A percentile compares a stretch with the other conserved stretches of the same genome.
Conservation (phyloP, 1,284 basidiomycete species). For the Rhodotorula sp. region DNA sequence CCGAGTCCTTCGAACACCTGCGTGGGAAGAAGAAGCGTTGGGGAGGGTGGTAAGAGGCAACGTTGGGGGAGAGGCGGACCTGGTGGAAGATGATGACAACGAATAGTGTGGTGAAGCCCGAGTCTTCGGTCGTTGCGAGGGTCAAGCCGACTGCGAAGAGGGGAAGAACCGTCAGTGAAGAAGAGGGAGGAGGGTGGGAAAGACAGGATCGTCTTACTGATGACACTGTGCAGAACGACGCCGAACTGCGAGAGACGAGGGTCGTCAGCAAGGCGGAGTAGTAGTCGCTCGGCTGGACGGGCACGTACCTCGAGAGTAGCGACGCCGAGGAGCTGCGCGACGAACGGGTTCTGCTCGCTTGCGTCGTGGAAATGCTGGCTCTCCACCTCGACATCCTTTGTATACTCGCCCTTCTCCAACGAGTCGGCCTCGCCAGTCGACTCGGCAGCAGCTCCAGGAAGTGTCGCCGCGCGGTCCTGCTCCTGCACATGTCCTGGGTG, state of each 20-base stretch:
- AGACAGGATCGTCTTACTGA: slow-evolving; percentile 63
- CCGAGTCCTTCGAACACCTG: slow-evolving; percentile 80
- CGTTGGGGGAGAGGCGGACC: slow-evolving; percentile 35
- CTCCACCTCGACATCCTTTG: background rate
- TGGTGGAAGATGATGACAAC: slow-evolving; percentile 66
- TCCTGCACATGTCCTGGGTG: slow-evolving; percentile 23
- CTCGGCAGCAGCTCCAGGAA: too few relatives aligned
- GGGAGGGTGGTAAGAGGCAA: background rate
- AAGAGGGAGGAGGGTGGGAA: too few relatives aligned
- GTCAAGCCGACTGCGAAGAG: slow-evolving; percentile 57
- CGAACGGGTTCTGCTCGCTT: slow-evolving; percentile 45
- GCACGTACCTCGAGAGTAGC: slow-evolving; percentile 61
- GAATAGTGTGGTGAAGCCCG: slow-evolving; percentile 79
- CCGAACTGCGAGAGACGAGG: slow-evolving; percentile 61
- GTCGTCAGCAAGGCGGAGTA: too few relatives aligned
- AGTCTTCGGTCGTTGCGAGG: slow-evolving; percentile 68
- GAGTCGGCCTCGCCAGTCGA: background rate
- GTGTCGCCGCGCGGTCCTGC: slow-evolving; percentile 7
- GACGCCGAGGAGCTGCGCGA: slow-evolving; percentile 65
- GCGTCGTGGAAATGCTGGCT: slow-evolving; percentile 49
- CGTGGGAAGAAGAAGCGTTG: slow-evolving; percentile 43
- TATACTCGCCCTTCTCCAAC: slow-evolving; percentile 14
- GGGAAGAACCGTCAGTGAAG: background rate
- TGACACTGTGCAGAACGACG: slow-evolving; percentile 59
- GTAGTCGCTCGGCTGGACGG: too few relatives aligned